A percentile compares a stretch with the other conserved stretches of the same genome.
Conservation (phyloP, 1,139 yeast genomes). For the Meyerozyma athensensis region DNA sequence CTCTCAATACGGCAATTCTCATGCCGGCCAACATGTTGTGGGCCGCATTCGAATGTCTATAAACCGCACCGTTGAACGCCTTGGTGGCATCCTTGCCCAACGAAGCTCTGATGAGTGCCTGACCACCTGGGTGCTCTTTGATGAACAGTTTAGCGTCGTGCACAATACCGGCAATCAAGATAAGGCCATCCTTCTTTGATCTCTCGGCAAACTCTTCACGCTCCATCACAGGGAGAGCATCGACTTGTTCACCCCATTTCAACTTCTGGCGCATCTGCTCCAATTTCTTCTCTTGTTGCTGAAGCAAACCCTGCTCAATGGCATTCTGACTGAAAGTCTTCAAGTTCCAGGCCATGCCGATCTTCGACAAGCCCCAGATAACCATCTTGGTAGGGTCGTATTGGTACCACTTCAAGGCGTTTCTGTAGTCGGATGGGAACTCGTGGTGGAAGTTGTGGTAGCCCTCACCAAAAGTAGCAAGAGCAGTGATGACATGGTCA, state of each 20-base stretch:
- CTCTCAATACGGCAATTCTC: conserved; percentile 91
- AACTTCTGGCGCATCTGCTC: conserved; percentile 73
- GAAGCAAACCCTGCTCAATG: conserved; percentile 91
- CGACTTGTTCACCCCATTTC: conserved; percentile 90
- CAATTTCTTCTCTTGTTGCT: conserved; percentile 94
- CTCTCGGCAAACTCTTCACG: conserved; percentile 72
- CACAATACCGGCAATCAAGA: conserved; percentile 88
- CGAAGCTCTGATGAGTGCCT: conserved; percentile 78
- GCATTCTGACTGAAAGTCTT: conserved; percentile 94
- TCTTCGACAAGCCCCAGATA: conserved; percentile 64
- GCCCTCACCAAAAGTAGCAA: conserved; percentile 97
- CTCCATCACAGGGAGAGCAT: conserved; percentile 87
- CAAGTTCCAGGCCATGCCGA: conserved; percentile 87
- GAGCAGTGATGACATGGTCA: conserved; percentile 90
- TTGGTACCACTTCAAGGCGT: conserved; percentile 97
- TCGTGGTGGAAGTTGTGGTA: conserved; percentile 99
- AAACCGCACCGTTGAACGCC: conserved; percentile 97
- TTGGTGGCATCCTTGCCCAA: conserved; percentile 95
- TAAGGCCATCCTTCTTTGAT: conserved; percentile 54
- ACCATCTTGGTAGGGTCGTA: conserved; percentile 91
- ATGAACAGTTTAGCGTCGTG: conserved; percentile 85
- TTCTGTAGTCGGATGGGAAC: conserved; percentile 97
- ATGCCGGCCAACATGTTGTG: conserved; percentile 91
- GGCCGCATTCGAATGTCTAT: conserved; percentile 95
- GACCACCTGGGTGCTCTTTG: conserved; percentile 97